These are phyloP conservation scores for Sugiyamaella qingdaonensis DNA, from an alignment of 805 yeast species.

Conservation along the genomic window DNA sequence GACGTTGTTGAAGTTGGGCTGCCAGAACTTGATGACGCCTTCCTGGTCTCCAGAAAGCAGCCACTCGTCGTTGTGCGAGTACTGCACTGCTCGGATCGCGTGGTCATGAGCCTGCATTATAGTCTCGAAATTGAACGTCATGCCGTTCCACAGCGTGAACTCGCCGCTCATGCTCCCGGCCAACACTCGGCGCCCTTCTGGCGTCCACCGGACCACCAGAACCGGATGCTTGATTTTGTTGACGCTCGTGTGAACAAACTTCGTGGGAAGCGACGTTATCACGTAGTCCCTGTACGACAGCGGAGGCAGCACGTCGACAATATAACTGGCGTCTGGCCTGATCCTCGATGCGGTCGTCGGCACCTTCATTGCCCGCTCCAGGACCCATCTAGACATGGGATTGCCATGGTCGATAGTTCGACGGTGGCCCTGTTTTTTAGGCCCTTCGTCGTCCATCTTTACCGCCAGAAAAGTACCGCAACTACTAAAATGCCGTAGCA, in stretches of 20 bases:
- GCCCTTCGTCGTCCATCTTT: constrained; percentile 22
- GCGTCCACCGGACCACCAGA: constrained; percentile 91
- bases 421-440: constrained; percentile 39
- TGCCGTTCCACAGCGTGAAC: constrained; percentile 94
- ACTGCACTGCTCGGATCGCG: constrained; percentile 72
- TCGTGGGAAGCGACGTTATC: constrained; percentile 59
- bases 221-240: constrained; percentile 91
- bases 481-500: not conserved
- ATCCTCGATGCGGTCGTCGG: constrained; percentile 29
- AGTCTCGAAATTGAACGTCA: constrained; percentile 91
- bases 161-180: constrained; percentile 94
- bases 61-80: constrained; percentile 93
- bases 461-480: no score
- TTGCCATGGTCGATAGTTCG: constrained; percentile 78
- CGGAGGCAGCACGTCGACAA: constrained; percentile 60
- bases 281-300: constrained; percentile 45
- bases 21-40: constrained; percentile 93
- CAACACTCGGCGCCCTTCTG: constrained; percentile 85
- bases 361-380: constrained; percentile 41
- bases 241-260: constrained; percentile 84
- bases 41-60: constrained; percentile 89
- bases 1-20: constrained; percentile 94
- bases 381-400: constrained; percentile 59
- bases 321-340: constrained; percentile 65
- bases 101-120: constrained; percentile 98